phyloP scores from a whole-genome alignment of 1,139 yeast genomes.

The Pichia sorboxylosa region DNA sequence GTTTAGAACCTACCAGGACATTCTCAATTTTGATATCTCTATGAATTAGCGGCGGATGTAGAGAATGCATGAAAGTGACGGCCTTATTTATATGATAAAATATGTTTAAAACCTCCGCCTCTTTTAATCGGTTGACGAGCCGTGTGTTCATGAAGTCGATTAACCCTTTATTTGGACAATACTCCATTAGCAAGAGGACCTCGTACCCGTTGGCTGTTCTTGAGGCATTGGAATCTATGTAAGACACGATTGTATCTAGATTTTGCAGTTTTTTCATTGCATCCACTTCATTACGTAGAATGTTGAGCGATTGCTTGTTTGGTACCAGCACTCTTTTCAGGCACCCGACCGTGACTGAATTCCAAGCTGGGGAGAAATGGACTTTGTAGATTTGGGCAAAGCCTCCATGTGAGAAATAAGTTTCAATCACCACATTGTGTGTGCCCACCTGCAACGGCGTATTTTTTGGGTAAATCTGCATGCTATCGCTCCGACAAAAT shows the following conservation, averaged over 20 bases:
- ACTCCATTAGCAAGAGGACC: slow-evolving; percentile 86
- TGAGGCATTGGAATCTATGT: slow-evolving; percentile 93
- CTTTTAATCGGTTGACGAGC: slow-evolving; percentile 67
- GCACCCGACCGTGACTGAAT: slow-evolving; percentile 39
- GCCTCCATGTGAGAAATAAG: slow-evolving; percentile 29
- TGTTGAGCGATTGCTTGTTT: slow-evolving; percentile 54
- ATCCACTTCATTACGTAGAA: slow-evolving; percentile 67
- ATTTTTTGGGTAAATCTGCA: slow-evolving; percentile 19
- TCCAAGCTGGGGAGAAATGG: slow-evolving; percentile 29
- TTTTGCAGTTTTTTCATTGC: slow-evolving; percentile 76
- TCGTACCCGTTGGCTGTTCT: slow-evolving; percentile 52
- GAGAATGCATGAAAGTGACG: slow-evolving; percentile 78
- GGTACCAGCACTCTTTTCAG: slow-evolving; percentile 69
- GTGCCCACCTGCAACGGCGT: slow-evolving; percentile 21
- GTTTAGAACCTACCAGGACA: slow-evolving; percentile 61
- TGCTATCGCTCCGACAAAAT: too few species aligned
- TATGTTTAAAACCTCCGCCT: slow-evolving; percentile 69
- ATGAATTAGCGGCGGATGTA: slow-evolving; percentile 52
- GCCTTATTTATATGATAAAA: slow-evolving; percentile 78
- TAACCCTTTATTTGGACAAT: slow-evolving; percentile 75
- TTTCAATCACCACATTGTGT: slow-evolving; percentile 20
- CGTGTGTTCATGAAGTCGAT: slow-evolving; percentile 94
- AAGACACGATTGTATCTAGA: slow-evolving; percentile 68
- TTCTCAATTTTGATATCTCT: slow-evolving; percentile 94
- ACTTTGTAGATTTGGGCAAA: slow-evolving; percentile 53